Evolutionary conservation across 1,139 yeast genomes (phyloP).

Genomic region (Insectozyma bohioensis): DNA sequence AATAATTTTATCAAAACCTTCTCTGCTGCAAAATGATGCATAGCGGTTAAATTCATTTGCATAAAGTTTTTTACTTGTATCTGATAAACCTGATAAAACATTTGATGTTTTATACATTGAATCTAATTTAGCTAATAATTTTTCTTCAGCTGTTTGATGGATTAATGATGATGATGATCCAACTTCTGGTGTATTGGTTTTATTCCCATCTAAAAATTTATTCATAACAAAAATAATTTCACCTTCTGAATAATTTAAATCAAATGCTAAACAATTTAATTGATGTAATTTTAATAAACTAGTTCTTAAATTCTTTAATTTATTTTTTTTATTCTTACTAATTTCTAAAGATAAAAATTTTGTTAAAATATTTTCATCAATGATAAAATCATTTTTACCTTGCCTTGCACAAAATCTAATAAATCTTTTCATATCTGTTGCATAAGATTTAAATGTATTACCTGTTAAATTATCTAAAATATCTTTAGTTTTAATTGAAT

Average conservation of each 20-base stretch:
- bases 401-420: conserved; percentile 16
- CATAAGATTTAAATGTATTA: conserved; percentile 16
- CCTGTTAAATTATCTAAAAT: conserved; percentile 13
- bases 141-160: conserved; percentile 4
- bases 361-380: conserved; percentile 14
- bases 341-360: conserved; percentile 13
- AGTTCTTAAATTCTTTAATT: conserved; percentile 13
- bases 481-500: conserved; percentile 9
- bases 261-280: conserved; percentile 15
- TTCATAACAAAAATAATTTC: conserved; percentile 57
- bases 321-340: conserved; percentile 10
- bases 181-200: no score
- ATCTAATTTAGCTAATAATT: conserved; percentile 11
- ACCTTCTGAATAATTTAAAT: conserved; percentile 30
- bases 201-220: conserved; percentile 9
- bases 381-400: conserved; percentile 12
- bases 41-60: conserved; percentile 15
- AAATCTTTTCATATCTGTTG: conserved; percentile 16
- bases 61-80: conserved; percentile 14
- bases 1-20: conserved; percentile 12
- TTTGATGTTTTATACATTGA: conserved; percentile 11
- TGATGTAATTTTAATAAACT: conserved; percentile 17
- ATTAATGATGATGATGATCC: background rate
- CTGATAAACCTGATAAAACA: conserved; percentile 13
- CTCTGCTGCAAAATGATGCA: conserved; percentile 14